Conservation (phyloP, 441 rosid genomes). For the Erodium trifolium region DNA sequence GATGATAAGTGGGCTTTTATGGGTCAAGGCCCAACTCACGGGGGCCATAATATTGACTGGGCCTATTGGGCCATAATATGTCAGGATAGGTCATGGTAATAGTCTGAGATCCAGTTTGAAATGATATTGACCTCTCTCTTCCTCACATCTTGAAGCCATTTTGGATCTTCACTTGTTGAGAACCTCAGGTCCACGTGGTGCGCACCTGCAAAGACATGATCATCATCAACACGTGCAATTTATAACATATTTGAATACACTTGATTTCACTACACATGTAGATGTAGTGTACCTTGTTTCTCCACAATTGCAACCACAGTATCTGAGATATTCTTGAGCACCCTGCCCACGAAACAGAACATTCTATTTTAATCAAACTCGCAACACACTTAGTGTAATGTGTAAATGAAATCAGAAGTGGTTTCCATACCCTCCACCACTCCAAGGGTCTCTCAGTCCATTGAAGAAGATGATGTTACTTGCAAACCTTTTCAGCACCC, state of each 20-base stretch:
- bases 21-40: no score
- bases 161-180: conserved; percentile 40
- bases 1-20: no score
- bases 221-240: neutral
- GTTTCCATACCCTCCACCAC: conserved; percentile 49
- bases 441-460: conserved; percentile 72
- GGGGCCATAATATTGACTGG: no score
- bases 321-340: conserved; percentile 35
- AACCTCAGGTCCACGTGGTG: conserved; percentile 58
- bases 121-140: conserved; percentile 34
- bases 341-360: conserved; percentile 27
- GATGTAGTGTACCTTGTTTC: conserved; percentile 27
- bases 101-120: conserved; percentile 35
- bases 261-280: no score
- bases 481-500: conserved; percentile 40
- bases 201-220: conserved; percentile 28
- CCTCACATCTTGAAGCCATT: conserved; percentile 48
- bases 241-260: no score
- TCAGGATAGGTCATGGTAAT: conserved; percentile 29
- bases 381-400: no score
- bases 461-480: conserved; percentile 63
- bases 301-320: conserved; percentile 46
- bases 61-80: no score
- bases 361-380: neutral
- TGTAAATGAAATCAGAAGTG: neutral